Evolutionary conservation across 2,329 filamentous ascomycete genomes (phyloP).

Genomic region (Ophiostoma quercus): DNA sequence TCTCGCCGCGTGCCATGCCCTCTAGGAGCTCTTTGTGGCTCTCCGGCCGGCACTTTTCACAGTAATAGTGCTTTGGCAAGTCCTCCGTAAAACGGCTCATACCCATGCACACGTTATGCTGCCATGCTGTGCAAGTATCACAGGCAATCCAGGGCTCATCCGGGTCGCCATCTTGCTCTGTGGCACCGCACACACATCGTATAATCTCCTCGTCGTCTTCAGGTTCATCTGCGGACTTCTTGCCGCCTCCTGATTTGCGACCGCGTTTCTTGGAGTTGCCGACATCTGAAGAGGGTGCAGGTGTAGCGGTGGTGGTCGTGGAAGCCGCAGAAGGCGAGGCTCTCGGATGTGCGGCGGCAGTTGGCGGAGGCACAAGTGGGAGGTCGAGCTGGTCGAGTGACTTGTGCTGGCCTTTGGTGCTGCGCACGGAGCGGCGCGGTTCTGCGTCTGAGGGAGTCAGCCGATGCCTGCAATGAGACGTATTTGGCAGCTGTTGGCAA

Average conservation of each 20-base stretch:
- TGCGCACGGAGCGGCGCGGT: constrained; percentile 87
- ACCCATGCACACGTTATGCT: constrained; percentile 94
- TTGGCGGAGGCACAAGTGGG: constrained; percentile 34
- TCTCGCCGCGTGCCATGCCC: constrained; percentile 72
- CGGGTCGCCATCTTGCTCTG: constrained; percentile 77
- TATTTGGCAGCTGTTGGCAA: too few species aligned
- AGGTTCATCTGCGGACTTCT: constrained; percentile 51
- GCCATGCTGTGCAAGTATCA: constrained; percentile 88
- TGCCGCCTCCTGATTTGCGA: constrained; percentile 45
- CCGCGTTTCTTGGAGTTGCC: constrained; percentile 49
- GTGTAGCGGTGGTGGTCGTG: constrained; percentile 26
- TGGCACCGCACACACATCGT: constrained; percentile 86
- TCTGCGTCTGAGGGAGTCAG: constrained; percentile 50
- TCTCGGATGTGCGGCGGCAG: background rate
- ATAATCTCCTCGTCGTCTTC: constrained; percentile 68
- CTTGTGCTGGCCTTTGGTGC: constrained; percentile 96
- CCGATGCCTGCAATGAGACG: too few species aligned
- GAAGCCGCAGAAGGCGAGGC: background rate
- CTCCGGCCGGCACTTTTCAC: constrained; percentile 80
- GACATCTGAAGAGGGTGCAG: background rate
- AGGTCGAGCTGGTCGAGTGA: constrained; percentile 69
- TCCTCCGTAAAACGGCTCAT: constrained; percentile 73
- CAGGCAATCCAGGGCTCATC: constrained; percentile 94
- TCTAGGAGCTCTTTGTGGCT: constrained; percentile 77
- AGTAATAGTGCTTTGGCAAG: constrained; percentile 80